phyloP scores from a whole-genome alignment of 495 filamentous ascomycete species.

The Niebla homalea region DNA sequence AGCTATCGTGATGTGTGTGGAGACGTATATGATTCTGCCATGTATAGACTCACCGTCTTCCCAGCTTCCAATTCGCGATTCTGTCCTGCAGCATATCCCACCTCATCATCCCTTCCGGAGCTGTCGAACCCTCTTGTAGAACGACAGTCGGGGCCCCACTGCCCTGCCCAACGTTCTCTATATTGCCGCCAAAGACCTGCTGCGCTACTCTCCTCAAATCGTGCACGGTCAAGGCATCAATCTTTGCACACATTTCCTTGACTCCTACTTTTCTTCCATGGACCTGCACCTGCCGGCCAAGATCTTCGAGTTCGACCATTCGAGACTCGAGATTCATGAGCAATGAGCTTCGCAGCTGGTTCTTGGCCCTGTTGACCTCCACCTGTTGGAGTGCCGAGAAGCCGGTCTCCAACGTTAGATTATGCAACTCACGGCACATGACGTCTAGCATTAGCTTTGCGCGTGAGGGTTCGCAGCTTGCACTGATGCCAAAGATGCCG shows the following conservation, averaged over 20 bases:
- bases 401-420: slow-evolving; percentile 59
- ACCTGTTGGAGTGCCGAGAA: slow-evolving; percentile 52
- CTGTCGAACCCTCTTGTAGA: slow-evolving; percentile 61
- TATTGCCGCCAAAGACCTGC: slow-evolving; percentile 61
- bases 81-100: slow-evolving; percentile 84
- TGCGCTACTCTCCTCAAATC: slow-evolving; percentile 80
- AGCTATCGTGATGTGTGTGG: neutral
- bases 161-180: slow-evolving; percentile 62
- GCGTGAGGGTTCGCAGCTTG: slow-evolving; percentile 63
- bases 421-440: slow-evolving; percentile 79
- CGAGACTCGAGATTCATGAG: slow-evolving; percentile 96
- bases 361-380: slow-evolving; percentile 95
- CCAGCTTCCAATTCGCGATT: slow-evolving; percentile 73
- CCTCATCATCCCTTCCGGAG: slow-evolving; percentile 40
- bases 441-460: slow-evolving; percentile 75
- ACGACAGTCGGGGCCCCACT: slow-evolving; percentile 91
- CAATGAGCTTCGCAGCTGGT: slow-evolving; percentile 78
- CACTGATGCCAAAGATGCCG: slow-evolving; percentile 86
- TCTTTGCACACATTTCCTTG: slow-evolving; percentile 80
- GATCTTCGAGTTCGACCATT: slow-evolving; percentile 97
- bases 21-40: neutral
- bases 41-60: slow-evolving; percentile 35
- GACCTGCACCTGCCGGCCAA: slow-evolving; percentile 90
- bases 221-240: slow-evolving; percentile 64
- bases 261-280: slow-evolving; percentile 85